phyloP scores from a whole-genome alignment of 352 stramenopile species.

The Nothophytophthora sp. region DNA sequence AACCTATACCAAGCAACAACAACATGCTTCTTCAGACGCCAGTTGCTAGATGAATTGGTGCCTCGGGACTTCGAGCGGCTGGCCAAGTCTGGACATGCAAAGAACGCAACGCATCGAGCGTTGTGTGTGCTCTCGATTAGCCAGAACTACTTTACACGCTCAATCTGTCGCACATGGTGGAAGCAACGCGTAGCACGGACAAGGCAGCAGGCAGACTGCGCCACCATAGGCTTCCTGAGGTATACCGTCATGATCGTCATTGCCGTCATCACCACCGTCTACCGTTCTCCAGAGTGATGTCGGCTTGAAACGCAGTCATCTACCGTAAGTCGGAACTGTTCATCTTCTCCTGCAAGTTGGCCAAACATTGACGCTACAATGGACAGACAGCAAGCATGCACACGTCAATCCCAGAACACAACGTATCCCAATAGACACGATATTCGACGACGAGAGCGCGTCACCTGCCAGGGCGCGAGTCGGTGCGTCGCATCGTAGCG shows the following conservation, averaged over 20 bases:
- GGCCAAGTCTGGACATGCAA: too few species aligned
- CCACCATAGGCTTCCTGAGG: too few species aligned
- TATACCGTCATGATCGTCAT: too few species aligned
- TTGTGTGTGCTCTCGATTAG: not conserved
- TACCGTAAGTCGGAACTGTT: conserved; percentile 53
- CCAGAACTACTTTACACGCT: not conserved
- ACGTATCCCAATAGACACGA: not conserved
- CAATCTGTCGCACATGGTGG: not conserved
- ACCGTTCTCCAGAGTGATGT: not conserved
- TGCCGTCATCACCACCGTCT: conserved; percentile 7
- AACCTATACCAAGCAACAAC: too few species aligned
- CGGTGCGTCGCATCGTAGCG: conserved; percentile 44
- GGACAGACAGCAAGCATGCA: not conserved
- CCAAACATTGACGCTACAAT: conserved; percentile 52
- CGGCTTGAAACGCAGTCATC: conserved; percentile 1
- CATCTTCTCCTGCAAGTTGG: conserved; percentile 55
- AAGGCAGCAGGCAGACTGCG: not conserved
- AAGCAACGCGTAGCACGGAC: not conserved
- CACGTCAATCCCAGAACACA: not conserved
- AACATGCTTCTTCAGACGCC: too few species aligned
- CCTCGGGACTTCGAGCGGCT: too few species aligned
- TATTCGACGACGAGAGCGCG: not conserved
- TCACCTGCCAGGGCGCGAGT: conserved; percentile 70
- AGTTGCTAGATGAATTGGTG: too few species aligned
- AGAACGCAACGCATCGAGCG: not conserved